These are phyloP conservation scores for Mycosphaerella sp. DNA, from an alignment of 2,329 filamentous ascomycete genomes.

Conservation along the genomic window DNA sequence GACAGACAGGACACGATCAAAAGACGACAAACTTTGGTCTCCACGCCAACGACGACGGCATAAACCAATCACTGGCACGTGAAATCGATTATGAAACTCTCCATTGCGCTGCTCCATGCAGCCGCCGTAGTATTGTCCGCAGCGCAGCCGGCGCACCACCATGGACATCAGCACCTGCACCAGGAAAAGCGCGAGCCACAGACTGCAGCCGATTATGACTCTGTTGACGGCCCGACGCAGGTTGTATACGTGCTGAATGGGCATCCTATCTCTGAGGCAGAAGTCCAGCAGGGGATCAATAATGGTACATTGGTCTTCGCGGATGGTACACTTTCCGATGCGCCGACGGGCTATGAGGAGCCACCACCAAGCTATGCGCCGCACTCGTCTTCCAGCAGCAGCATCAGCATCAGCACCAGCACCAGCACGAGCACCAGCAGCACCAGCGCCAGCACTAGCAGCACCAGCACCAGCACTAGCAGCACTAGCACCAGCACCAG, in stretches of 20 bases:
- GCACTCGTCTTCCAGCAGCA: constrained; percentile 20
- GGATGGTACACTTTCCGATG: constrained; percentile 35
- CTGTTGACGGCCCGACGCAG: constrained; percentile 56
- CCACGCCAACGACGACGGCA: constrained; percentile 9
- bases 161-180: constrained; percentile 56
- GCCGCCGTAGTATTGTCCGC: constrained; percentile 42
- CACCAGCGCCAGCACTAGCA: constrained; percentile 20
- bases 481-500: neutral
- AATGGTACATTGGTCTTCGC: constrained; percentile 62
- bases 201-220: constrained; percentile 44
- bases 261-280: constrained; percentile 52
- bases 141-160: constrained; percentile 53
- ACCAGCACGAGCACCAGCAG: constrained; percentile 19
- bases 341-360: constrained; percentile 16
- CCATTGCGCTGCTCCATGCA: constrained; percentile 33
- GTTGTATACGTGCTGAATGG: constrained; percentile 68
- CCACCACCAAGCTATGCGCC: constrained; percentile 16
- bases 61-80: constrained; percentile 11
- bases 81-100: constrained; percentile 34
- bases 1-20: neutral
- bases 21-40: neutral
- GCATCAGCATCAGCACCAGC: constrained; percentile 23
- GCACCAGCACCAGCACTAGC: constrained; percentile 17
- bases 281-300: constrained; percentile 66
- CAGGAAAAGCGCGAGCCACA: constrained; percentile 48